phyloP scores from a whole-genome alignment of 2,329 filamentous ascomycete genomes.

The Fusarium sp. region DNA sequence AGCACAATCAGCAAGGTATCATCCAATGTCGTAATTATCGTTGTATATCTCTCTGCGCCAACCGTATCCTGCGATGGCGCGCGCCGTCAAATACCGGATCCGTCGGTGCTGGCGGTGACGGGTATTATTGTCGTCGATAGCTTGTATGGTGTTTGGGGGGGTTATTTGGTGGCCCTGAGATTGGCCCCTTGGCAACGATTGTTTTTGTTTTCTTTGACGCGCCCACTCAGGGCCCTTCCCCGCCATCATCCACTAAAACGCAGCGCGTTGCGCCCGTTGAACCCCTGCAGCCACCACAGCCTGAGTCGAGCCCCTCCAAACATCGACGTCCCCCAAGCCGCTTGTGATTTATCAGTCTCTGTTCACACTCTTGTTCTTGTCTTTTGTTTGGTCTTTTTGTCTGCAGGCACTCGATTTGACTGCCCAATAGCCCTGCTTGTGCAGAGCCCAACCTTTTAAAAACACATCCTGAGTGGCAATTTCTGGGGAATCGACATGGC shows the following conservation, averaged over 20 bases:
- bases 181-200: constrained; percentile 43
- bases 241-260: constrained; percentile 42
- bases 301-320: constrained; percentile 40
- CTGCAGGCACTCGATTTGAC: background rate
- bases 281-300: constrained; percentile 40
- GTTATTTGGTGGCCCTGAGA: constrained; percentile 32
- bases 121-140: constrained; percentile 23
- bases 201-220: constrained; percentile 51
- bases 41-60: constrained; percentile 5
- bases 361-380: constrained; percentile 7
- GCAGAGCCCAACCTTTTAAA: background rate
- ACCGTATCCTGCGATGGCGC: constrained; percentile 18
- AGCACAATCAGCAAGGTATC: constrained; percentile 31
- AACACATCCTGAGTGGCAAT: constrained; percentile 8
- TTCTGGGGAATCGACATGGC: constrained; percentile 34
- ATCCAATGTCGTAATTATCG: constrained; percentile 9
- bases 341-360: constrained; percentile 3
- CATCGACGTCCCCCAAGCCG: constrained; percentile 10
- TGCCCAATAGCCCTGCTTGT: background rate
- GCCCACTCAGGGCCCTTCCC: constrained; percentile 39
- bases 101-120: constrained; percentile 29
- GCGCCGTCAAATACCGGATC: constrained; percentile 28
- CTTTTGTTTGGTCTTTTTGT: constrained; percentile 5
- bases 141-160: constrained; percentile 21
- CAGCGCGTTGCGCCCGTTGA: constrained; percentile 33